phyloP scores from a whole-genome alignment of 352 stramenopile species.

The Lagenidium sp. region DNA sequence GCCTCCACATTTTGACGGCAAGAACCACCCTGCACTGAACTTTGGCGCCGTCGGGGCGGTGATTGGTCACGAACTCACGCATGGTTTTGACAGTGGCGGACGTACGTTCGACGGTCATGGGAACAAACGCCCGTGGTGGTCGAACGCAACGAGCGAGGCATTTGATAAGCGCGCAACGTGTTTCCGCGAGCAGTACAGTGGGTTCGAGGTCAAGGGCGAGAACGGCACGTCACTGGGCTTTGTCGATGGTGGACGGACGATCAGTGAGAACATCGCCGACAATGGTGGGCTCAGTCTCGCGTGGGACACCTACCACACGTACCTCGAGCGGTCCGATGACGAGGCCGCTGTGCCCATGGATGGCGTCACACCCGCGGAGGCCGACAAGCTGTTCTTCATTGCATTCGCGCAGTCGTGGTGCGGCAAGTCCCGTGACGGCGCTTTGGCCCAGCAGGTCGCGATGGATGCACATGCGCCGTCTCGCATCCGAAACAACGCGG shows the following conservation, averaged over 20 bases:
- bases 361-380: slow-evolving; percentile 10
- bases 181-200: slow-evolving; percentile 51
- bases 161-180: slow-evolving; percentile 59
- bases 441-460: slow-evolving; percentile 21
- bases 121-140: slow-evolving; percentile 92
- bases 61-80: slow-evolving; percentile 92
- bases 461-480: slow-evolving; percentile 42
- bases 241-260: slow-evolving; percentile 52
- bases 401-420: slow-evolving; percentile 67
- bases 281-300: slow-evolving; percentile 54
- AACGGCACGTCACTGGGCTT: slow-evolving; percentile 24
- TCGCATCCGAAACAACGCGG: slow-evolving; percentile 20
- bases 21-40: slow-evolving; percentile 79
- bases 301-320: slow-evolving; percentile 55
- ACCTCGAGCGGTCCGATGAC: slow-evolving; percentile 7
- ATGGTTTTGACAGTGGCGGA: slow-evolving; percentile 91
- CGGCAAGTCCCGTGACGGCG: slow-evolving; percentile 32
- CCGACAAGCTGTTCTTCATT: slow-evolving; percentile 56
- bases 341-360: slow-evolving; percentile 1
- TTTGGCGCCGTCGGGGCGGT: slow-evolving; percentile 90
- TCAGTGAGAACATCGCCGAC: slow-evolving; percentile 78
- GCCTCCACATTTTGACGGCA: slow-evolving; percentile 85
- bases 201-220: slow-evolving; percentile 32
- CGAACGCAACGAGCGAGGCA: slow-evolving; percentile 46
- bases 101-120: slow-evolving; percentile 79